Percentiles rank a stretch among this genome's conserved stretches.
Evolutionary conservation across 2,329 filamentous ascomycete species (phyloP).

Genomic region (Trichocomaceae sp.): DNA sequence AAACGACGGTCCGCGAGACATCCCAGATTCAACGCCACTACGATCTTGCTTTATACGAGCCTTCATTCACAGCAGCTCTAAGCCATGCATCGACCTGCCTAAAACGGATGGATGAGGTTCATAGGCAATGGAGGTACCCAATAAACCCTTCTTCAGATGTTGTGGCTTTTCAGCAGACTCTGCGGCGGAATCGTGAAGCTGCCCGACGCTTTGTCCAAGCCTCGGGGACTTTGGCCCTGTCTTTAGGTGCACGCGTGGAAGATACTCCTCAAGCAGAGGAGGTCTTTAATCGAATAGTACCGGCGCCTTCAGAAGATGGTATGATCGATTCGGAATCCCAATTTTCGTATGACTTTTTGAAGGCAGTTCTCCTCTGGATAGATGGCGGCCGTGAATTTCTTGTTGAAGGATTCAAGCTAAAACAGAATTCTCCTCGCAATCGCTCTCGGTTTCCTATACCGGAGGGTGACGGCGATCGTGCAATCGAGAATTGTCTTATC

Average conservation of each 20-base stretch:
- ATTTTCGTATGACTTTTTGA: constrained; percentile 60
- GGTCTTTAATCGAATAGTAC: constrained; percentile 45
- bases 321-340: constrained; percentile 38
- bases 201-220: constrained; percentile 58
- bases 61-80: constrained; percentile 37
- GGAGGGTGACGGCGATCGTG: constrained; percentile 43
- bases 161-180: constrained; percentile 49
- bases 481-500: constrained; percentile 52
- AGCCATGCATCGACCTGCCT: constrained; percentile 44
- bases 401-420: constrained; percentile 51
- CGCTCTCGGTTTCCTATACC: constrained; percentile 48
- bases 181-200: constrained; percentile 51
- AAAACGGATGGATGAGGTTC: constrained; percentile 52
- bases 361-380: constrained; percentile 57
- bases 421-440: constrained; percentile 34
- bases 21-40: constrained; percentile 21
- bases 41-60: constrained; percentile 28
- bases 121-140: constrained; percentile 53
- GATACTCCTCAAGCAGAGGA: constrained; percentile 32
- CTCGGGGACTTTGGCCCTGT: constrained; percentile 50
- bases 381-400: constrained; percentile 52
- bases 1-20: constrained; percentile 27
- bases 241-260: constrained; percentile 49
- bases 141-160: constrained; percentile 49
- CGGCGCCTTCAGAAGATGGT: constrained; percentile 40